Evolutionary conservation across 208 protist genomes (phyloP).

Genomic region (Angomonas deanei): DNA sequence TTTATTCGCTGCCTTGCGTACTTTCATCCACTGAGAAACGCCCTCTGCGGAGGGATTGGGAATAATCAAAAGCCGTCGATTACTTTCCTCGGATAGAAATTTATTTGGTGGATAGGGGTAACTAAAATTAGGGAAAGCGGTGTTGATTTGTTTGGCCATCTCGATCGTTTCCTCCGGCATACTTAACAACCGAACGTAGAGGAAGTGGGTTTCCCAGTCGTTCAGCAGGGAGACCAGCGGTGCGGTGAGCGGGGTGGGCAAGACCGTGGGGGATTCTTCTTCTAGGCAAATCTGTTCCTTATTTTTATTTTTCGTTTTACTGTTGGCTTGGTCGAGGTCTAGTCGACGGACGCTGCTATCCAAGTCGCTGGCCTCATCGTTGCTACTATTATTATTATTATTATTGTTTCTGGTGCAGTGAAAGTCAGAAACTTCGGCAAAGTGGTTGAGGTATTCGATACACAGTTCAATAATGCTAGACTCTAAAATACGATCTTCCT

Average conservation of each 20-base stretch:
- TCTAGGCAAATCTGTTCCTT: background rate
- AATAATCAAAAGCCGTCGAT: constrained; percentile 19
- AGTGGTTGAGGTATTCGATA: constrained; percentile 39
- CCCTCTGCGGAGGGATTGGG: constrained; percentile 27
- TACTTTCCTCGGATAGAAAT: constrained; percentile 19
- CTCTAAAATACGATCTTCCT: background rate
- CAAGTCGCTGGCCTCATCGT: too few species aligned
- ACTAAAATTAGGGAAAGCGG: constrained; percentile 39
- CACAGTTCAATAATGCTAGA: constrained; percentile 20
- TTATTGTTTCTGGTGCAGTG: background rate
- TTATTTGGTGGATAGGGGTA: constrained; percentile 29
- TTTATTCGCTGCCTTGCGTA: constrained; percentile 36
- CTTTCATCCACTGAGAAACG: constrained; percentile 24
- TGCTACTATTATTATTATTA: background rate
- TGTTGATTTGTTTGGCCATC: constrained; percentile 14
- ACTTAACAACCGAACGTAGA: constrained; percentile 56
- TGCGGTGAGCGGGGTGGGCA: constrained; percentile 39
- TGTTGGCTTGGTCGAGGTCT: too few species aligned
- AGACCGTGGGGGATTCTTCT: constrained; percentile 18
- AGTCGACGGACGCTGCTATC: background rate
- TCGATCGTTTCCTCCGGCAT: constrained; percentile 21
- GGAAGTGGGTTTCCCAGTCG: constrained; percentile 52
- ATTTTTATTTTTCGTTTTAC: too few species aligned
- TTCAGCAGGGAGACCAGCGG: constrained; percentile 49
- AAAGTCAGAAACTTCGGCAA: constrained; percentile 16